These are phyloP conservation scores for Mycena haematopus DNA, from an alignment of 768 basidiomycete genomes.

Conservation along the genomic window DNA sequence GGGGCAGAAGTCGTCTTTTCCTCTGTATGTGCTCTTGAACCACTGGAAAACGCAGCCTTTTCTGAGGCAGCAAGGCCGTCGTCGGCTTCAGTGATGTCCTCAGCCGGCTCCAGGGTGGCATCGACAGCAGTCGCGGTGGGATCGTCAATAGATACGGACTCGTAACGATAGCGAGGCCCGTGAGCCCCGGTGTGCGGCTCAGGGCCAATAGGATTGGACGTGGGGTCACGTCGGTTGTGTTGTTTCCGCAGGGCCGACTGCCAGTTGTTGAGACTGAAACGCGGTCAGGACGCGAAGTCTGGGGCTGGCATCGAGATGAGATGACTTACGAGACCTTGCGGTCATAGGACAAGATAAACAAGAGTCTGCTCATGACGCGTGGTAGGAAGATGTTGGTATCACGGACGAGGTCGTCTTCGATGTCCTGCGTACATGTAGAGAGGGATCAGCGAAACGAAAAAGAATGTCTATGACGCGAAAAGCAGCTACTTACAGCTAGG, in stretches of 20 bases:
- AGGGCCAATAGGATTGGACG: constrained; percentile 73
- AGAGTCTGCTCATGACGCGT: constrained; percentile 75
- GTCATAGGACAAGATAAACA: constrained; percentile 80
- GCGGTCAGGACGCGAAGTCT: constrained; percentile 33
- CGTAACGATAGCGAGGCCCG: constrained; percentile 37
- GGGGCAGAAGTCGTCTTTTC: constrained; percentile 1
- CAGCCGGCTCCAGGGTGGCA: constrained; percentile 32
- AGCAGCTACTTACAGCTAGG: constrained; percentile 54
- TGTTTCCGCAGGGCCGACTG: constrained; percentile 79
- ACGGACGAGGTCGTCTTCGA: constrained; percentile 77
- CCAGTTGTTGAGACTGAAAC: constrained; percentile 73
- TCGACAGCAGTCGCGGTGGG: constrained; percentile 34
- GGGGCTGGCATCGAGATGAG: constrained; percentile 11
- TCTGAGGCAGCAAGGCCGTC: constrained; percentile 1
- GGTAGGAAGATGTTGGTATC: constrained; percentile 67
- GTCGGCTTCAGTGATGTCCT: constrained; percentile 2
- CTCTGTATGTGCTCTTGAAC: constrained; percentile 11
- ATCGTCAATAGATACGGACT: constrained; percentile 28
- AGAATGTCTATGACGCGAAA: constrained; percentile 21
- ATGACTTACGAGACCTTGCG: constrained; percentile 74
- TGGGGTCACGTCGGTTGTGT: constrained; percentile 75
- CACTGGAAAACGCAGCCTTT: constrained; percentile 4
- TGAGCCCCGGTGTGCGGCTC: constrained; percentile 47
- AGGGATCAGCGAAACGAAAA: constrained; percentile 14
- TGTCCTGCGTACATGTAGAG: constrained; percentile 54